Evolutionary conservation across 257 asterid genomes (phyloP), one percentile per base, ranked within the genome.

Genomic region (Eucommia ulmoides): DNA sequence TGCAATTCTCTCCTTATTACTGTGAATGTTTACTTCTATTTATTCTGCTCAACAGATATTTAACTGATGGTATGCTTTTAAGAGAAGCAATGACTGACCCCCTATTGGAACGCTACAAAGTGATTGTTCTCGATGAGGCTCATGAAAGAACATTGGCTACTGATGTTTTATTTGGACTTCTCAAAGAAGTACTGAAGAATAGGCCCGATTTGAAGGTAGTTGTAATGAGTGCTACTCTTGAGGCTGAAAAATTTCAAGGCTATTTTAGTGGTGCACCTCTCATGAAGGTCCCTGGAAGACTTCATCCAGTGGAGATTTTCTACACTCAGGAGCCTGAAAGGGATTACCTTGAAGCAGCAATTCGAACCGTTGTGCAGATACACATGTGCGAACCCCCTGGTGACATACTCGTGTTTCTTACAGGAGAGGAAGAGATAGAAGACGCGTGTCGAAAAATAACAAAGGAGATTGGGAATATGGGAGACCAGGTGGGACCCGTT

Each of bases 51-150:
- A 6, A n/a, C 71, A 89, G 98, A 70, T 86, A 91, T 65, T 62
- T 91, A 23, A 91, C 99, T 5, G 97, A 91, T 69, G 99, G 99
- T 83, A 91, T 91, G 95, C 99, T 91, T 54, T 48, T 86, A 68
- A 87, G 97, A 71, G 99, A 91, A 74, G 99, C 99, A 55, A 86
- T 91, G 99, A 74, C 94, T 0, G 99, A 91, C 65, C 99, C 99
- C 3, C 77, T 86, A 8, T 56, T 91, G 63, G 95, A 91, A 72
- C 77, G 95, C 54, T 91, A 91, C 69, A 86, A 86, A 69, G 99
- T 91, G 33, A 91, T 86, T 26, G 81, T 91, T 66, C 94, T 91
- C 41, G 98, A 91, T 70, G 99, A 91, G 73, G 97, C 99, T 51
- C 99, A 91, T 41, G 97, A 91, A 80, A 78, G 99, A 65, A 91